Evolutionary conservation across 257 asterid genomes (phyloP).

Genomic region (Solanum raphanifolium): DNA sequence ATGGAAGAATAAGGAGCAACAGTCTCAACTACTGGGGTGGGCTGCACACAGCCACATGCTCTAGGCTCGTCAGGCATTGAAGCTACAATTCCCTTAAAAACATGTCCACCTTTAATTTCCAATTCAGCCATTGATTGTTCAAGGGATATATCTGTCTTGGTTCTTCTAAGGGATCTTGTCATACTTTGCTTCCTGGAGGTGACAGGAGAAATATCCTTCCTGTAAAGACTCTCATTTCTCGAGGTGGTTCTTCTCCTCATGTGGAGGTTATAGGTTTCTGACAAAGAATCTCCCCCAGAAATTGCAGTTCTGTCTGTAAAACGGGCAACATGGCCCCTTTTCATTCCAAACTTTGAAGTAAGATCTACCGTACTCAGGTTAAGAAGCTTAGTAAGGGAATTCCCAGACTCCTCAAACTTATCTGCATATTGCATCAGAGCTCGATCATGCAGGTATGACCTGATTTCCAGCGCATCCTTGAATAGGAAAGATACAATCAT

Average conservation of each 20-base stretch:
- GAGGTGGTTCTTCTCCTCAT: conserved; percentile 26
- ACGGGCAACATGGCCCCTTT: conserved; percentile 69
- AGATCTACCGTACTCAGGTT: conserved; percentile 33
- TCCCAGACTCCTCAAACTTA: conserved; percentile 43
- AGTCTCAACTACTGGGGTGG: conserved; percentile 52
- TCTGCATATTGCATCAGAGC: conserved; percentile 58
- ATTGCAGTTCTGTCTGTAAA: conserved; percentile 41
- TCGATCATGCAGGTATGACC: conserved; percentile 74
- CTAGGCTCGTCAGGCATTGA: conserved; percentile 63
- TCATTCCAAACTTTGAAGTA: conserved; percentile 46
- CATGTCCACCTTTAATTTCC: conserved; percentile 54
- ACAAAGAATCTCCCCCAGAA: conserved; percentile 25
- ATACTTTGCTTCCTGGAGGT: conserved; percentile 23
- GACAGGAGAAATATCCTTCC: conserved; percentile 19
- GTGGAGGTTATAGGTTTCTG: conserved; percentile 24
- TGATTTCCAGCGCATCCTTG: conserved; percentile 69
- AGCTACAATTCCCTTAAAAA: conserved; percentile 66
- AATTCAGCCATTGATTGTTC: conserved; percentile 62
- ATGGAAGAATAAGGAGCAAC: conserved; percentile 60
- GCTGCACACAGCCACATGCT: conserved; percentile 64
- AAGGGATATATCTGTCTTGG: conserved; percentile 17
- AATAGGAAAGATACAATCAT: neutral
- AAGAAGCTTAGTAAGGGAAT: conserved; percentile 53
- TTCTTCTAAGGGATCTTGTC: conserved; percentile 23
- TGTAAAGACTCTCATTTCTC: conserved; percentile 32